Evolutionary conservation across 106 monocot genomes (phyloP), one percentile per base, ranked within the genome.

Genomic region (Iris macrosiphon): DNA sequence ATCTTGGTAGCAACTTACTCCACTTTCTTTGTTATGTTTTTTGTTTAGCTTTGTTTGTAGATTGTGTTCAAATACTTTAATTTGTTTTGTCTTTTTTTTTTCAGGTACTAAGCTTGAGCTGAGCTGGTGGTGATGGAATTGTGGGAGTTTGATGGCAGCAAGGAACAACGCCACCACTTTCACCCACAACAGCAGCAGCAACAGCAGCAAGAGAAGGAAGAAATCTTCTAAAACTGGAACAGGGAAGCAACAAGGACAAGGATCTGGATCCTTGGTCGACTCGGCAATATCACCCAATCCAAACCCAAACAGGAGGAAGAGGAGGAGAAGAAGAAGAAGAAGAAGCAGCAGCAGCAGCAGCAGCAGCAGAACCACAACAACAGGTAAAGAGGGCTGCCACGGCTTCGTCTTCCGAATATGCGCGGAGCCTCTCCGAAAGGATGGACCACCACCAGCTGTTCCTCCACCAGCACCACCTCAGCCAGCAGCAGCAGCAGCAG

Each of bases 211-310:
- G 50, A 4, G 4, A 6, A 62, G 14, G 51, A 44, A 10, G 19
- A 15, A 28, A 8, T 30, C 14, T 12, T 19, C 20, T 18, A 8
- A 34, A 24, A 20, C 38, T 33, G 44, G 20, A 30, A 30, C 12
- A 55, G 4, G 28, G 40, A 51, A 59, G 51, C 60, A 50, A 26
- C 19, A 59, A 20, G 46, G 49, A 8, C 39, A n/a, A 60, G 73
- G 79, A 61, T 63, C 69, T 69, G 64, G 79, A 79, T 63, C 73
- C 73, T 32, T 21, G 52, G 64, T 48, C 53, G 64, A 23, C 57
- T 37, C n/a, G n/a, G n/a, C n/a, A n/a, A n/a, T n/a, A n/a, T n/a
- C n/a, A n/a, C n/a, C n/a, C n/a, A n/a, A n/a, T n/a, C n/a, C n/a
- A n/a, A n/a, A n/a, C n/a, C n/a, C n/a, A n/a, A n/a, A n/a, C 10